Evolutionary conservation across 371 early-diverging fungal species (phyloP), one percentile per base, ranked within the genome.

Genomic region (Batkoa obscura): DNA sequence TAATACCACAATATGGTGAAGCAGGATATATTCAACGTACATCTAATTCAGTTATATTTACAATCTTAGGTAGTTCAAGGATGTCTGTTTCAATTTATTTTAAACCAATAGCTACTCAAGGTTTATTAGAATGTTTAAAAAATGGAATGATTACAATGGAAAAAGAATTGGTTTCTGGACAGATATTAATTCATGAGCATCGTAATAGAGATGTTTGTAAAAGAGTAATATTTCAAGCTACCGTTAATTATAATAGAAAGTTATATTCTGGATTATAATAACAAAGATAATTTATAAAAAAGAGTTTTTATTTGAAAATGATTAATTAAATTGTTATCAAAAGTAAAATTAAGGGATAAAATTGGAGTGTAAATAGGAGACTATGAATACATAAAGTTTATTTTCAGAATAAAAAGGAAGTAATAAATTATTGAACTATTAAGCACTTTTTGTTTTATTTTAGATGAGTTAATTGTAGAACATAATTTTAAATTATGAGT

Each of bases 141-240:
- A 15, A 1, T 38, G 39, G 17, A n/a, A 8, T 47, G 32, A 38
- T 55, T 43, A 55, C 39, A 17, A 53, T 30, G 5, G 39, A 5
- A 3, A 53, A 53, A 53, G 43, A 58, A 64, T 23, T 17, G 35
- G 62, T 75, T 3, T 64, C 67, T 43, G 81, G 83, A 1, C 73
- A 72, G 71, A 62, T 88, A 35, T 71, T 76, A 43, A 86, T 88
- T 2, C 88, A 92, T 59, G 92, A 94, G 63, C 83, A 83, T 60
- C 88, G 86, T 63, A 92, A 94, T 66, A 83, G 84, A 6, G 94
- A 93, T 72, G 76, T 81, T 31, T 78, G 81, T 63, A 88, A 88
- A 56, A 69, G 75, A 13, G 80, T 94, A 31, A 59, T 68, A 2
- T 83, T 82, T 49, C 64, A 62, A 10, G 75, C 76, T 12, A 50